Conservation (phyloP, 23 red algal genomes). For the Gracilaria vermiculophylla region DNA sequence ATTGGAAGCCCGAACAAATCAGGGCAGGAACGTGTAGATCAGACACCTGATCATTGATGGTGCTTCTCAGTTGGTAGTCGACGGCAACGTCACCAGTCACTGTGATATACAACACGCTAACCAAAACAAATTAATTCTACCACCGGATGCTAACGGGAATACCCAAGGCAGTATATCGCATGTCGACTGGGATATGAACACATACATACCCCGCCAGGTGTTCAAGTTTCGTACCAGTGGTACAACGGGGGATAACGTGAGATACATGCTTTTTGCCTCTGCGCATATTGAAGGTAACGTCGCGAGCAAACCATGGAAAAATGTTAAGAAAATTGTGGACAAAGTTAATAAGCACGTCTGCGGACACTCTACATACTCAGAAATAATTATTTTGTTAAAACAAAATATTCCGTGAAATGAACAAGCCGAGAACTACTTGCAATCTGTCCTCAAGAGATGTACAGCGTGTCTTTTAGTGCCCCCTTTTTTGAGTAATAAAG, state of each 20-base stretch:
- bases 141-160: too few relatives aligned
- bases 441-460: too few relatives aligned
- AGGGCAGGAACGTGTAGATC: too few relatives aligned
- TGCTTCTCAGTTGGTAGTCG: too few relatives aligned
- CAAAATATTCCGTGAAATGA: not conserved
- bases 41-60: too few relatives aligned
- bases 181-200: conserved; percentile 12
- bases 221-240: not conserved
- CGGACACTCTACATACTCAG: conserved; percentile 2
- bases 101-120: too few relatives aligned
- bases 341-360: conserved; percentile 32
- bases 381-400: conserved; percentile 4
- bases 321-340: conserved; percentile 25
- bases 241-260: not conserved
- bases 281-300: not conserved
- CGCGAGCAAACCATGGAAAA: not conserved
- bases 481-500: too few relatives aligned
- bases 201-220: not conserved
- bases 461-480: too few relatives aligned
- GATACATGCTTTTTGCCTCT: not conserved
- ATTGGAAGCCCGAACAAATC: too few relatives aligned
- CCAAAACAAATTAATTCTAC: too few relatives aligned
- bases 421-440: conserved; percentile 31
- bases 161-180: not conserved
- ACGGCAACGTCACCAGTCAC: too few relatives aligned